phyloP scores from a whole-genome alignment of 164 flowering plant genomes.

The Umbellularia californica region DNA sequence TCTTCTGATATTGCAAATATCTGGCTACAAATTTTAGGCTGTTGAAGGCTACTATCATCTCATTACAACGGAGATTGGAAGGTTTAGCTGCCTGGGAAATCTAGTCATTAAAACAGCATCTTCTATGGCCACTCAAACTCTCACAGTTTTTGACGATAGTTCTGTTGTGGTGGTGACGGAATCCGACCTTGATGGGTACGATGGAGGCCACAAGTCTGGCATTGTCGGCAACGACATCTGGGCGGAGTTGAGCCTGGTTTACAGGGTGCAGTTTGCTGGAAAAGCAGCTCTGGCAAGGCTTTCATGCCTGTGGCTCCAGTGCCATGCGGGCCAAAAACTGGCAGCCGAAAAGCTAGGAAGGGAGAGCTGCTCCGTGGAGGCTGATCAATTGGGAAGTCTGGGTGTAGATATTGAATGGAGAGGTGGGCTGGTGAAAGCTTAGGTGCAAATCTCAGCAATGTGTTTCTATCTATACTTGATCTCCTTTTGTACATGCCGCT shows the following conservation, averaged over 20 bases:
- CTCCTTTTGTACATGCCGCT: no score
- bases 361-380: slow-evolving; percentile 37
- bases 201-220: slow-evolving; percentile 23
- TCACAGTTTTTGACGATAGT: slow-evolving; percentile 43
- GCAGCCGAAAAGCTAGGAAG: slow-evolving; percentile 23
- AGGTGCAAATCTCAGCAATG: no score
- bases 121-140: not conserved
- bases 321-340: slow-evolving; percentile 28
- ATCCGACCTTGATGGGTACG: slow-evolving; percentile 80
- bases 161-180: slow-evolving; percentile 69
- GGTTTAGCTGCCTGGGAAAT: slow-evolving; percentile 13
- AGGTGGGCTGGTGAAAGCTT: no score
- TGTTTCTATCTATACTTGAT: no score
- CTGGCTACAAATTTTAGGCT: slow-evolving; percentile 41
- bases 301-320: slow-evolving; percentile 59
- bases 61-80: slow-evolving; percentile 18
- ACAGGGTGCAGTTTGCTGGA: slow-evolving; percentile 57
- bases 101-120: slow-evolving; percentile 3
- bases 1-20: no score
- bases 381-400: slow-evolving; percentile 39
- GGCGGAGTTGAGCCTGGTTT: slow-evolving; percentile 55
- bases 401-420: slow-evolving; percentile 45
- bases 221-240: slow-evolving; percentile 40
- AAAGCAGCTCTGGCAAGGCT: slow-evolving; percentile 62
- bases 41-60: slow-evolving; percentile 55